Evolutionary conservation across 2,329 filamentous ascomycete genomes (phyloP), one percentile per base, ranked within the genome.

Genomic region (Aspergillus sp.): DNA sequence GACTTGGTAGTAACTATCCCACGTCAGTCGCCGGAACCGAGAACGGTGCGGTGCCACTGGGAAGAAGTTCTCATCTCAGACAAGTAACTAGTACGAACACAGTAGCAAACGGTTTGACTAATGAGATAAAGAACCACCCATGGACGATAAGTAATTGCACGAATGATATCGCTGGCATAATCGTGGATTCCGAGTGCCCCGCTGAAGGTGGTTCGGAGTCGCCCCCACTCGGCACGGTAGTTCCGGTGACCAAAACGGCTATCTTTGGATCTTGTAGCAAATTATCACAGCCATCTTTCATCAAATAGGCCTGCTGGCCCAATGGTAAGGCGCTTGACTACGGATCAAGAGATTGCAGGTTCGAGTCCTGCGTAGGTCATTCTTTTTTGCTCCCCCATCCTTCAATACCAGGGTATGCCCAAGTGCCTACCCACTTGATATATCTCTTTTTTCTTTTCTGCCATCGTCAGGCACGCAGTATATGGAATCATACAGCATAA

Each of bases 301-400:
- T 58, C 48, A 60, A 58, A 73, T 77, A 49, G 62, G 62, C 62
- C 62, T 56, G 62, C 64, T 66, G 64, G 64, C 64, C 64, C 64
- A 66, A 66, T 66, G 64, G 64, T 56, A 66, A 66, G 62, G 64
- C 64, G 64, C 60, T 64, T 66, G 64, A 64, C 64, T 66, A 66
- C 64, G 64, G 58, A 62, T 80, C 78, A 79, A 78, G 76, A 80
- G 77, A 79, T 79, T 80, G 76, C 74, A 78, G 77, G 78, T 80
- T 80, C 77, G 77, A 78, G 59, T 66, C 72, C 72, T 73, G 71
- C 71, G 72, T 73, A 68, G 72, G 71, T 73, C 72, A 73, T 38
- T 57, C 1, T 48, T 53, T 52, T 58, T 58, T 19, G 78, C 17
- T 19, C 17, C 17, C 17, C 17, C 17, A 19, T 19, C 17, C 17